A percentile compares a stretch with the other conserved stretches of the same genome.
These are phyloP conservation scores for Amniculicola lignicola DNA, from an alignment of 495 filamentous ascomycete genomes.

Conservation along the genomic window DNA sequence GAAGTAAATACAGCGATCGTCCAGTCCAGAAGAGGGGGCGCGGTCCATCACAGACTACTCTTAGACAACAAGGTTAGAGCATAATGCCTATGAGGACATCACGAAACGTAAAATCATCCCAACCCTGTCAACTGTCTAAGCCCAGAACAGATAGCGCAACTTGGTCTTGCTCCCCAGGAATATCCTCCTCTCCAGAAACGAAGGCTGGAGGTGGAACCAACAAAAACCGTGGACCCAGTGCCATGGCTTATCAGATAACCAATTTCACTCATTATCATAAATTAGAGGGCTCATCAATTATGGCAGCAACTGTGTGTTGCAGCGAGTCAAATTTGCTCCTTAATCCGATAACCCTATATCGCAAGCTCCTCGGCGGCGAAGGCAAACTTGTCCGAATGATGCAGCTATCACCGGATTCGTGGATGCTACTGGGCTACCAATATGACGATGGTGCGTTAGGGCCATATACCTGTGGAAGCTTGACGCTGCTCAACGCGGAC, in stretches of 20 bases:
- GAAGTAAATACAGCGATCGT: constrained; percentile 10
- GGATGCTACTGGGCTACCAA: constrained; percentile 13
- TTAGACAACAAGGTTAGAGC: constrained; percentile 3
- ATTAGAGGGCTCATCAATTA: constrained; percentile 12
- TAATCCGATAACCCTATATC: constrained; percentile 1
- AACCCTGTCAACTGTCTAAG: background rate
- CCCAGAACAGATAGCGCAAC: constrained; percentile 7
- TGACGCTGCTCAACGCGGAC: constrained; percentile 7
- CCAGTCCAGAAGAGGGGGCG: constrained; percentile 4
- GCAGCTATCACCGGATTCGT: constrained; percentile 15
- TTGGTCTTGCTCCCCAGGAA: constrained; percentile 10
- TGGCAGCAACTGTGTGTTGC: constrained; percentile 10
- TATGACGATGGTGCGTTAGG: constrained; percentile 11
- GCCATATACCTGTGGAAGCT: constrained; percentile 2
- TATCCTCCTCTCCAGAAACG: constrained; percentile 14
- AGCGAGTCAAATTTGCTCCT: constrained; percentile 4
- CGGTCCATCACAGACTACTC: constrained; percentile 2
- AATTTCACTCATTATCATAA: constrained; percentile 13
- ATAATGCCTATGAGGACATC: constrained; percentile 11
- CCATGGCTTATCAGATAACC: constrained; percentile 23
- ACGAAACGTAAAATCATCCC: constrained; percentile 5
- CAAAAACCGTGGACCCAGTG: constrained; percentile 1
- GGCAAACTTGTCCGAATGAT: constrained; percentile 16
- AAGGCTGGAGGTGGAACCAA: constrained; percentile 6
- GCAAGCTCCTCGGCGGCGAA: constrained; percentile 7